These are phyloP conservation scores for Solanum pimpinellifolium DNA, from an alignment of 257 asterid genomes.

Conservation along the genomic window DNA sequence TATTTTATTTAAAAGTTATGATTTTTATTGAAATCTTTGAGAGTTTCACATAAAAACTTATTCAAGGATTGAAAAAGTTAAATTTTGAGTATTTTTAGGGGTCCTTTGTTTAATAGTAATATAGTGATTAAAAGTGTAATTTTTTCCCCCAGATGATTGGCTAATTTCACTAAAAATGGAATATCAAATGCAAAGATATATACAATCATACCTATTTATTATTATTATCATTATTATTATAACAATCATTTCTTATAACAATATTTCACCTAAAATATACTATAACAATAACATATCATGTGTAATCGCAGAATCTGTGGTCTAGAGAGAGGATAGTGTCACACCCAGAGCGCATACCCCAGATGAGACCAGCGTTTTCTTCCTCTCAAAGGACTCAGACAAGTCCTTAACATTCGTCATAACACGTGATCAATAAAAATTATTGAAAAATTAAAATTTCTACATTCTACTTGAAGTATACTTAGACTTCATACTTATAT, in stretches of 20 bases:
- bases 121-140: background rate
- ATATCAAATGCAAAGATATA: background rate
- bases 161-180: background rate
- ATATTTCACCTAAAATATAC: background rate
- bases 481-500: no score
- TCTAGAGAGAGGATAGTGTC: no score
- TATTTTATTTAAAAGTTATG: background rate
- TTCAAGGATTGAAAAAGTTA: no score
- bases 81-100: background rate
- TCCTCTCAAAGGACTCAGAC: no score
- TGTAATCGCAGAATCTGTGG: background rate
- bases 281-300: background rate
- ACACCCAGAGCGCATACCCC: no score
- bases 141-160: background rate
- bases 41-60: background rate
- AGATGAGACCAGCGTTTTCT: no score
- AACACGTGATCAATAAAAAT: no score
- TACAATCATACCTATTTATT: background rate
- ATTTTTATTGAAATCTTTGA: background rate
- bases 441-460: no score
- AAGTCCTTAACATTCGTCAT: no score
- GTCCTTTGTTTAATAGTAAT: background rate
- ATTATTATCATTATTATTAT: no score
- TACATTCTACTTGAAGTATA: no score
- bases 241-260: background rate